Percentiles rank a stretch among this genome's conserved stretches.
Evolutionary conservation across 371 early-diverging fungal genomes (phyloP).

Genomic region (Nematocida minor): DNA sequence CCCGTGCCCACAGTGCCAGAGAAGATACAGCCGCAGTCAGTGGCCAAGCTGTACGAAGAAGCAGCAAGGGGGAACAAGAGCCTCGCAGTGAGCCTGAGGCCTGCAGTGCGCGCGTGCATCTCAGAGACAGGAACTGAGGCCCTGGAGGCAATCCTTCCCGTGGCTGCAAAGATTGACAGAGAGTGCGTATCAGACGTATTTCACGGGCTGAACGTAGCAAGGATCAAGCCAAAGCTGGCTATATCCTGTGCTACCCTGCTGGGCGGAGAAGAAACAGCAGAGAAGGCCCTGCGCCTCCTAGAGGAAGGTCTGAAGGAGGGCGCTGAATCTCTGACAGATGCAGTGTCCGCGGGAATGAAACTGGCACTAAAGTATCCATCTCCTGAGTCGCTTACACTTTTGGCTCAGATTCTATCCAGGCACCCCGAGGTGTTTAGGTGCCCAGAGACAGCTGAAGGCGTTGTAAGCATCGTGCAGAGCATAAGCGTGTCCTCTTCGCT

Average conservation of each 20-base stretch:
- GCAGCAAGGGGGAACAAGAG: neutral
- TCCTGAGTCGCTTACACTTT: neutral
- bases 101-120: constrained; percentile 20
- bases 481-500: neutral
- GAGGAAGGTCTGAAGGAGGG: constrained; percentile 31
- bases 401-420: constrained; percentile 35
- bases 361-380: neutral
- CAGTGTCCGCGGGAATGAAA: constrained; percentile 21
- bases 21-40: neutral
- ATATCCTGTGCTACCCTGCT: constrained; percentile 5
- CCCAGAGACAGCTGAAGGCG: constrained; percentile 29
- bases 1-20: neutral
- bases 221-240: neutral
- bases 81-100: constrained; percentile 5
- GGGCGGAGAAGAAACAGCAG: neutral
- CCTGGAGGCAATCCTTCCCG: constrained; percentile 7
- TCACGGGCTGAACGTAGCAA: neutral
- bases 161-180: neutral
- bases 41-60: constrained; percentile 4
- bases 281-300: constrained; percentile 20
- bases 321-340: neutral
- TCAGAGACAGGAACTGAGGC: neutral
- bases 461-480: constrained; percentile 33
- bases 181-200: constrained; percentile 14
- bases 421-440: constrained; percentile 27